A percentile compares a stretch with the other conserved stretches of the same genome.
These are phyloP conservation scores for Penicillium palitans DNA, from an alignment of 2,329 filamentous ascomycete genomes.

Conservation along the genomic window DNA sequence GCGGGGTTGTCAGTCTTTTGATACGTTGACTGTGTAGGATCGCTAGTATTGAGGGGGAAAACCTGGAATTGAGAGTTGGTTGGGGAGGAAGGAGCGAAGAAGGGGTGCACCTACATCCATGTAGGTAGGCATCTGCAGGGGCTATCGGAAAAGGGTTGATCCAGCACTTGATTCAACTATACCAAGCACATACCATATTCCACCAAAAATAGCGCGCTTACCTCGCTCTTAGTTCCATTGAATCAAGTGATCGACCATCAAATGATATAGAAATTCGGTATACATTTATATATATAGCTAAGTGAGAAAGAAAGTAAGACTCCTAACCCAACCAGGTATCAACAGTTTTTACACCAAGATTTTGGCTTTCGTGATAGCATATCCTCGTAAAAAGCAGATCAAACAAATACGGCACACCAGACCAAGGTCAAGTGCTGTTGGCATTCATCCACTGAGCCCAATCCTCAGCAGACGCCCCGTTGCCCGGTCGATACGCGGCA, in stretches of 20 bases:
- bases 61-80: no score
- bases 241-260: background rate
- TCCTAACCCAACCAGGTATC: constrained; percentile 19
- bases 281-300: constrained; percentile 9
- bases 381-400: constrained; percentile 20
- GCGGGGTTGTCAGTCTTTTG: no score
- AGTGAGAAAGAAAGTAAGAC: constrained; percentile 1
- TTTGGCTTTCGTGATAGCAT: constrained; percentile 25
- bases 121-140: background rate
- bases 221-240: background rate
- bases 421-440: constrained; percentile 23
- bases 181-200: background rate
- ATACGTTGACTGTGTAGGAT: no score
- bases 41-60: no score
- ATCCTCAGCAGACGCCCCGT: constrained; percentile 35
- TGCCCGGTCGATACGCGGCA: constrained; percentile 26
- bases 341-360: constrained; percentile 15
- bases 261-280: background rate
- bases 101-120: no score
- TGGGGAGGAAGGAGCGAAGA: no score
- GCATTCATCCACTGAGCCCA: constrained; percentile 45
- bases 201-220: no score
- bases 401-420: background rate
- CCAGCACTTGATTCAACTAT: background rate
- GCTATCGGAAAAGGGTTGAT: background rate